phyloP scores from a whole-genome alignment of 495 filamentous ascomycete species.

The Parathielavia hyrcaniae region DNA sequence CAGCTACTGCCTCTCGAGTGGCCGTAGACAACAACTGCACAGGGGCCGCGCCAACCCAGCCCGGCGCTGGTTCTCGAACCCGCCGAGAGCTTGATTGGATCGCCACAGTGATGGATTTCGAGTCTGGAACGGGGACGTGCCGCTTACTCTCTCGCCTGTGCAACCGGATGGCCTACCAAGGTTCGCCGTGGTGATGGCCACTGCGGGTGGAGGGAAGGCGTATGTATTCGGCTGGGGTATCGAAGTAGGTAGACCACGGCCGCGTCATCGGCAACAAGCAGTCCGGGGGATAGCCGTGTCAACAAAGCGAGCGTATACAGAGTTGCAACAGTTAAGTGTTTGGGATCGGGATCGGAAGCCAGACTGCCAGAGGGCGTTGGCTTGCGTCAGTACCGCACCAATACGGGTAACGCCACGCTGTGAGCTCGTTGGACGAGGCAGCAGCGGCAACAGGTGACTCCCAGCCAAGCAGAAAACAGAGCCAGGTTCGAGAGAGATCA shows the following conservation, averaged over 20 bases:
- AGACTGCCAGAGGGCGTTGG: constrained; percentile 20
- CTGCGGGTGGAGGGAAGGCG: not conserved
- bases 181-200: constrained; percentile 7
- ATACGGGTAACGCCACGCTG: constrained; percentile 19
- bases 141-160: constrained; percentile 10
- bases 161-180: constrained; percentile 1
- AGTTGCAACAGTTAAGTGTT: constrained; percentile 24
- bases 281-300: constrained; percentile 5
- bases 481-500: constrained; percentile 30
- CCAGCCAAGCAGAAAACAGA: constrained; percentile 30
- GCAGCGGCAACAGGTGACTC: constrained; percentile 20
- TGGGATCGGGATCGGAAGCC: constrained; percentile 15
- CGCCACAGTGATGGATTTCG: constrained; percentile 30
- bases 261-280: constrained; percentile 1
- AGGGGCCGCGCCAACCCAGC: constrained; percentile 23
- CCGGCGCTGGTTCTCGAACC: constrained; percentile 25
- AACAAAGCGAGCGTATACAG: not conserved
- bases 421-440: constrained; percentile 18
- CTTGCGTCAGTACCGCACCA: constrained; percentile 20
- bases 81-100: constrained; percentile 27
- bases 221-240: constrained; percentile 5
- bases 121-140: constrained; percentile 6
- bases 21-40: constrained; percentile 20
- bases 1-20: constrained; percentile 14
- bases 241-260: constrained; percentile 15